Evolutionary conservation across 257 asterid species (phyloP), one percentile per base, ranked within the genome.

Genomic region (Ophiorrhiza pumila): DNA sequence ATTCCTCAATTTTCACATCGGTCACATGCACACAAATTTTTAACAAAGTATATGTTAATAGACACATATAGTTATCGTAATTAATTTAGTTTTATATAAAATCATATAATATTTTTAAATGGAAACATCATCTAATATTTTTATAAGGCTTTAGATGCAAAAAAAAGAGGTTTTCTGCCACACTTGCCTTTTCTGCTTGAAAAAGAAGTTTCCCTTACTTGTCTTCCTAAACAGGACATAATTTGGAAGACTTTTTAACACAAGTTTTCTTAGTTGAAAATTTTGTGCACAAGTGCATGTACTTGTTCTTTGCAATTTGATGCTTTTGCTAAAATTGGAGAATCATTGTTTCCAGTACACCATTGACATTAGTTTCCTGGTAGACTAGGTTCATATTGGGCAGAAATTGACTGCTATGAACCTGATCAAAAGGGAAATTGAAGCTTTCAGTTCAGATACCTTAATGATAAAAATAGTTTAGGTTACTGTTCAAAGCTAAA

Each of bases 1-100:
- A 18, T 47, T 42, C 42, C 7, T 43, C 29, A 57, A 47, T 68
- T 42, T 61, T 27, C 53, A 58, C 67, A 46, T 20, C 49, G 32
- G 32, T 29, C 62, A 55, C 59, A 58, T 59, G 62, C 80, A 70
- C 20, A 52, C 58, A 13, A 23, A 52, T 71, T 45, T 29, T 62
- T 34, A 37, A 65, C 8, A n/a, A 14, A 41, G 23, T 8, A 12
- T 4, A 29, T 29, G 15, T 15, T 27, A 22, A 17, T 66, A 2
- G 35, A 25, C 2, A 13, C 64, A 45, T 17, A 14, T 7, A 17
- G 46, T 31, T 25, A 7, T 10, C 23, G 13, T 12, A 1, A 23
- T 29, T 62, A 9, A 35, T 35, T 35, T 62, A 35, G n/a, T 60
- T 35, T 0, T n/a, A 4, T 23, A n/a, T n/a, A 53, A 53, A 3